phyloP scores from a whole-genome alignment of 163 green algal genomes.

The Prototheca cutis region DNA sequence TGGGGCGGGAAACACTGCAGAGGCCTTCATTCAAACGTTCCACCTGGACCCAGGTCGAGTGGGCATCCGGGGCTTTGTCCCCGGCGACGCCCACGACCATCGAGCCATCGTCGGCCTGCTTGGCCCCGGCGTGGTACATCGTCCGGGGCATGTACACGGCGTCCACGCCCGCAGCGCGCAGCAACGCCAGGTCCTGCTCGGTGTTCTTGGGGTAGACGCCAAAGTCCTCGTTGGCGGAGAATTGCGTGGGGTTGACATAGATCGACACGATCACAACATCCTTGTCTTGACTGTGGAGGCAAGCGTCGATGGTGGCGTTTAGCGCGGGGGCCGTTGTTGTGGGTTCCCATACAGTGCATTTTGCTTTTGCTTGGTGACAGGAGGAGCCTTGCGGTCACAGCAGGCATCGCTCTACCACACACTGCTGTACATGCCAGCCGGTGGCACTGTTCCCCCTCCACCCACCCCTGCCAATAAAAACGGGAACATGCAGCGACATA shows the following conservation, averaged over 20 bases:
- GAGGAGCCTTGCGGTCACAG: too few relatives aligned
- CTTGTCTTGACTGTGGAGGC: conserved; percentile 35
- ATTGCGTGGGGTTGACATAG: conserved; percentile 96
- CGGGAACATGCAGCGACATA: conserved; percentile 6
- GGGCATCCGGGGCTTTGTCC: conserved; percentile 14
- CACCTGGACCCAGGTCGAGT: conserved; percentile 40
- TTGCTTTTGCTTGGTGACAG: too few relatives aligned
- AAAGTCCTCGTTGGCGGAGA: conserved; percentile 84
- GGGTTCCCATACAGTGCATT: too few relatives aligned
- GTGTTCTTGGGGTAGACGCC: conserved; percentile 72
- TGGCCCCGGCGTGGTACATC: conserved; percentile 50
- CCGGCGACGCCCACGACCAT: conserved; percentile 28
- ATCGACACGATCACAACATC: conserved; percentile 88
- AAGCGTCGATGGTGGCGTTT: neutral
- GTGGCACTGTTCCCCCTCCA: too few relatives aligned
- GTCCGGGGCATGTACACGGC: conserved; percentile 71
- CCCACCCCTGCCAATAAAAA: too few relatives aligned
- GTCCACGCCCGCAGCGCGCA: conserved; percentile 51
- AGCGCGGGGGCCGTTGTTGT: too few relatives aligned
- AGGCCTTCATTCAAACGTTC: conserved; percentile 67
- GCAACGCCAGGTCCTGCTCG: conserved; percentile 54
- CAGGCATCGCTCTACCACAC: too few relatives aligned
- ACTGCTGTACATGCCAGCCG: too few relatives aligned
- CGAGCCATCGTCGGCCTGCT: neutral
- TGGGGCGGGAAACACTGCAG: conserved; percentile 69